Conservation (phyloP, 768 basidiomycete species). For the Termitomyces sp. region DNA sequence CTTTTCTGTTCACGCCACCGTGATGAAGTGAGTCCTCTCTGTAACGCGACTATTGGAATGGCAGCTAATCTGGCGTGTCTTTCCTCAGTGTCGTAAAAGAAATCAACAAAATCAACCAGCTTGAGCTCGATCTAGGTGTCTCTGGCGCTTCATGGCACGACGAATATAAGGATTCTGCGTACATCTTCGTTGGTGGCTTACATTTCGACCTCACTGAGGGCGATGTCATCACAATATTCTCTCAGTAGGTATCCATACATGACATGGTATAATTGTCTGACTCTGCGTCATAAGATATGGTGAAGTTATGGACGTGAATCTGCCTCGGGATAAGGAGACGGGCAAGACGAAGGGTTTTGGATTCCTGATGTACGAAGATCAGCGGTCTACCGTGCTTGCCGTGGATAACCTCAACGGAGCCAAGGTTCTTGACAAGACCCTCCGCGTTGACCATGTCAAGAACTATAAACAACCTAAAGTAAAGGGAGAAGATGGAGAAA, state of each 20-base stretch:
- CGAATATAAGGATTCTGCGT: conserved; percentile 96
- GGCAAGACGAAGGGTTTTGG: conserved; percentile 90
- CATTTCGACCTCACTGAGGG: conserved; percentile 90
- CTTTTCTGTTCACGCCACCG: conserved; percentile 18
- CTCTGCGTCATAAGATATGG: conserved; percentile 61
- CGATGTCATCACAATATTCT: conserved; percentile 95
- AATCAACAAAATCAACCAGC: conserved; percentile 90
- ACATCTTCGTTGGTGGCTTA: conserved; percentile 90
- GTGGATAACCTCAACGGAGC: conserved; percentile 99
- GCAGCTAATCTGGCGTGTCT: conserved; percentile 6
- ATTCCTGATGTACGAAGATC: conserved; percentile 99
- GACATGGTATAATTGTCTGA: background rate
- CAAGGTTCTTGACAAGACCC: conserved; percentile 74
- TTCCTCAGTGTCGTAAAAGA: conserved; percentile 77
- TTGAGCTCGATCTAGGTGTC: conserved; percentile 75
- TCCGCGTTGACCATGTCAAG: conserved; percentile 91
- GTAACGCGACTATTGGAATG: background rate
- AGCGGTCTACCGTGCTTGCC: conserved; percentile 90
- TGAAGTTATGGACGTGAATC: conserved; percentile 92
- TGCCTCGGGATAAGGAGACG: conserved; percentile 91
- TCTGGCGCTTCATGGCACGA: conserved; percentile 88
- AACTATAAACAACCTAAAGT: conserved; percentile 85
- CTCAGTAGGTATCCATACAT: conserved; percentile 62
- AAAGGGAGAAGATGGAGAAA: conserved; percentile 80
- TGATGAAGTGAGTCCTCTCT: conserved; percentile 63